Conservation (phyloP, 2,329 filamentous ascomycete species). For the Claviceps cyperi region DNA sequence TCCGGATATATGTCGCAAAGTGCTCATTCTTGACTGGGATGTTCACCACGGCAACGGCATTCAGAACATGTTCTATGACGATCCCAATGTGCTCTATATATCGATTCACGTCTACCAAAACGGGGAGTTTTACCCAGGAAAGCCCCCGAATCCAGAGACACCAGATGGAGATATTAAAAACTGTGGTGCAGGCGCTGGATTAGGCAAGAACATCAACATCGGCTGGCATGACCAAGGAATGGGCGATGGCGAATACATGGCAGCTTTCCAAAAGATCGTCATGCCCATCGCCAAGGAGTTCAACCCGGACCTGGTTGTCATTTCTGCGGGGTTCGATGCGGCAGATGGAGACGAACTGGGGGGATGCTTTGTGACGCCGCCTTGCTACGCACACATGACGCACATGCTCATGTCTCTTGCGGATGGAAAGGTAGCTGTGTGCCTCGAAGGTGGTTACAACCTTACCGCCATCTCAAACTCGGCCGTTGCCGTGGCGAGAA, state of each 20-base stretch:
- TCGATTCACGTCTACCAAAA: constrained; percentile 81
- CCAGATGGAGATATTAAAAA: constrained; percentile 49
- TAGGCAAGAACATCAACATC: constrained; percentile 52
- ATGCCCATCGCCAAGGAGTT: constrained; percentile 96
- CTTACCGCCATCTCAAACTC: constrained; percentile 84
- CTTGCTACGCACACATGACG: constrained; percentile 96
- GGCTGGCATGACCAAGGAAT: constrained; percentile 60
- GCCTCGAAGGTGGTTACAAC: constrained; percentile 92
- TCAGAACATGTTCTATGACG: constrained; percentile 89
- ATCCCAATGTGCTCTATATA: constrained; percentile 91
- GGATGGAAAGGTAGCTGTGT: constrained; percentile 77
- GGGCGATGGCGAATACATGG: constrained; percentile 94
- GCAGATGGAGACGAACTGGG: constrained; percentile 87
- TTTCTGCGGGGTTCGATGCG: constrained; percentile 92
- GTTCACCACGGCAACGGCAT: constrained; percentile 78
- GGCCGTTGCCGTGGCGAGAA: constrained; percentile 77
- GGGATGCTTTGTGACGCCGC: constrained; percentile 79
- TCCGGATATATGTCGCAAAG: constrained; percentile 67
- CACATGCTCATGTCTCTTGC: constrained; percentile 97
- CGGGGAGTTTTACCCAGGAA: constrained; percentile 72
- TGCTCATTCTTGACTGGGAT: constrained; percentile 88
- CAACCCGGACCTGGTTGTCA: constrained; percentile 83
- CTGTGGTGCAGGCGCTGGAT: constrained; percentile 38
- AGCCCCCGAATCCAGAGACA: constrained; percentile 39
- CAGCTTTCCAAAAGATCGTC: constrained; percentile 86